A percentile compares a stretch with the other conserved stretches of the same genome.
Conservation (phyloP, 2,329 filamentous ascomycete species). For the Cordyceps javanica region DNA sequence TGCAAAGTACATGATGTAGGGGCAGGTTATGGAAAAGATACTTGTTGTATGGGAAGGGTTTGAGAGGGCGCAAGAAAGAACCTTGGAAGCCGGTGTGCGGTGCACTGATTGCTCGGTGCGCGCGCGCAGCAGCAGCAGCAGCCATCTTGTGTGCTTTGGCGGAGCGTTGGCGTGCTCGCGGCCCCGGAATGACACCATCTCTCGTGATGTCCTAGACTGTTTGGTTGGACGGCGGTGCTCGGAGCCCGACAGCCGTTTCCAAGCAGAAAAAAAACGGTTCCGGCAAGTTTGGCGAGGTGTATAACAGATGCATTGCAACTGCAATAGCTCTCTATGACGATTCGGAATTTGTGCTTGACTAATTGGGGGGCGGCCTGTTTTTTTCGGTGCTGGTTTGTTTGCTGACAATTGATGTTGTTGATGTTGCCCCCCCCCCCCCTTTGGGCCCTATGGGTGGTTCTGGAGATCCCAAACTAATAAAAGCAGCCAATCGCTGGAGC, state of each 20-base stretch:
- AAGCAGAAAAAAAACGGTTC: too few relatives aligned
- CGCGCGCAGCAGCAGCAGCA: background rate
- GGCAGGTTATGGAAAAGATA: background rate
- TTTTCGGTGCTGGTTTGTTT: background rate
- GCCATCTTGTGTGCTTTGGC: background rate
- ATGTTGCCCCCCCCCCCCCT: too few relatives aligned
- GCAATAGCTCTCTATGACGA: too few relatives aligned
- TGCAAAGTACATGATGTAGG: background rate
- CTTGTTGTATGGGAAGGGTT: background rate
- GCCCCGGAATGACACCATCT: conserved; percentile 12
- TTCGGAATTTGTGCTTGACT: background rate
- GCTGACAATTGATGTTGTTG: background rate
- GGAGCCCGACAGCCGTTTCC: conserved; percentile 4
- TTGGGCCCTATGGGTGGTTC: background rate
- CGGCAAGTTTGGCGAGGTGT: background rate
- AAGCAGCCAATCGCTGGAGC: background rate
- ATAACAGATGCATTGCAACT: background rate
- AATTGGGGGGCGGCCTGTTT: background rate
- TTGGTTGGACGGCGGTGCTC: background rate
- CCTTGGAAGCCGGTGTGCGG: conserved; percentile 5
- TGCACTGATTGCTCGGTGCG: background rate
- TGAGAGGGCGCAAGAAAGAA: background rate
- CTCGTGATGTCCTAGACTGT: background rate
- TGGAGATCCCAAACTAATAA: background rate
- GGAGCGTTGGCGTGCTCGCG: conserved; percentile 11